A percentile compares a stretch with the other conserved stretches of the same genome.
Evolutionary conservation across 2,329 filamentous ascomycete genomes (phyloP).

Genomic region (Meredithiella fracta): DNA sequence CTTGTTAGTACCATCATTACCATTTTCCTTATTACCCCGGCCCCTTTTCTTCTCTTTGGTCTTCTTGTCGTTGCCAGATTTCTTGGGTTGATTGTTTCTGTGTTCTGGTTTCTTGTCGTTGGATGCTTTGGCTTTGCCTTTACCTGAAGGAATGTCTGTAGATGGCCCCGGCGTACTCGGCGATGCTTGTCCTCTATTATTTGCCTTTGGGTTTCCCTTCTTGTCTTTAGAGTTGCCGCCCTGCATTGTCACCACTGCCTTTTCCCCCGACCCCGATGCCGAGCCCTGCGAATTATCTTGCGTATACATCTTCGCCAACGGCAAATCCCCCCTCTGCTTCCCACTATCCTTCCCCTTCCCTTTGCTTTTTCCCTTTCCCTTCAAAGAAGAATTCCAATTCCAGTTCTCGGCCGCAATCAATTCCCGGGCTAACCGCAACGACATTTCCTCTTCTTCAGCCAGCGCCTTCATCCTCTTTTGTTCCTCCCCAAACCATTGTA

Average conservation of each 20-base stretch:
- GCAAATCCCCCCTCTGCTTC: not conserved
- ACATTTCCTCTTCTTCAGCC: constrained; percentile 22
- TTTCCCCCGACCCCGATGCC: not conserved
- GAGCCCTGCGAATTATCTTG: not conserved
- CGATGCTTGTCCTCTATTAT: not conserved
- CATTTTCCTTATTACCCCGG: not conserved
- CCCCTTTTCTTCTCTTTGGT: not conserved
- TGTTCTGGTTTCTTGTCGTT: not conserved
- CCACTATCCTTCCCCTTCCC: constrained; percentile 1
- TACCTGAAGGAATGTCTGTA: not conserved
- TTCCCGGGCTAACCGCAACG: constrained; percentile 5
- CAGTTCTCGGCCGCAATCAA: constrained; percentile 6
- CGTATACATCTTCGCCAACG: not conserved
- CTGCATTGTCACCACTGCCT: not conserved
- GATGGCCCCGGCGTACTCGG: not conserved
- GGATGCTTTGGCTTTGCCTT: not conserved
- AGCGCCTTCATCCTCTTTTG: constrained; percentile 54
- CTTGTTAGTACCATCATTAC: no score
- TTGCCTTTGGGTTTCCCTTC: not conserved
- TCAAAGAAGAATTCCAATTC: not conserved
- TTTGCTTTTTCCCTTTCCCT: not conserved
- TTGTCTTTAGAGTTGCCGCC: not conserved
- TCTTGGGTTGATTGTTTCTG: not conserved
- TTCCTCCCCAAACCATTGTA: constrained; percentile 91
- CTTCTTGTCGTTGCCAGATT: not conserved